These are phyloP conservation scores for Wilcoxina mikolae DNA, from an alignment of 495 filamentous ascomycete genomes.

Conservation along the genomic window DNA sequence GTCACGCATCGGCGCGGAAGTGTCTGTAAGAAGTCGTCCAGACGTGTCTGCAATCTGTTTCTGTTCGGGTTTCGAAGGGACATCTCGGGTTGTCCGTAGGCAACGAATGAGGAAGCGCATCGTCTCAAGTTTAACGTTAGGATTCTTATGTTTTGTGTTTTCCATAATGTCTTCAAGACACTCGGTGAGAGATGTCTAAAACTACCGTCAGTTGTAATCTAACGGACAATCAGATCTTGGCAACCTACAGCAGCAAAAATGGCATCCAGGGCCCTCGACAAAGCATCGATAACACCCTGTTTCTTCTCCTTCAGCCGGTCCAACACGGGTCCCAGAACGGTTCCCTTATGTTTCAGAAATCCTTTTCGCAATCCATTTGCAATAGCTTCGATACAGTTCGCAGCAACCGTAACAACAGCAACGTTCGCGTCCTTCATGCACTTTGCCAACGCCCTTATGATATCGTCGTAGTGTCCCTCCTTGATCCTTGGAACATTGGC, in stretches of 20 bases:
- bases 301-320: conserved; percentile 98
- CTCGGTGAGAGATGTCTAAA: conserved; percentile 54
- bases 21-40: conserved; percentile 80
- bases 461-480: conserved; percentile 74
- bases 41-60: conserved; percentile 71
- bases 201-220: neutral
- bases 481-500: conserved; percentile 85
- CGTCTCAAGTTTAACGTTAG: conserved; percentile 87
- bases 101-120: conserved; percentile 81
- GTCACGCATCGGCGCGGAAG: conserved; percentile 65
- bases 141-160: conserved; percentile 84
- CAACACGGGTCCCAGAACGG: conserved; percentile 71
- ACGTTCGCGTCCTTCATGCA: conserved; percentile 99
- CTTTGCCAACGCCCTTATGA: conserved; percentile 69
- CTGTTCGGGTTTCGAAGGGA: conserved; percentile 68
- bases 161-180: conserved; percentile 79
- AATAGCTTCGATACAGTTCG: conserved; percentile 84
- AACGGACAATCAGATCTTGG: neutral
- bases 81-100: conserved; percentile 66
- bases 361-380: conserved; percentile 70
- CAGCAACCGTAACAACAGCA: conserved; percentile 81
- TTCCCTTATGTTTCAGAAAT: conserved; percentile 66
- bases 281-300: conserved; percentile 67
- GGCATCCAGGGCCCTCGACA: conserved; percentile 71
- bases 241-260: conserved; percentile 53